Conservation (phyloP, 2,329 filamentous ascomycete species). For the Fusarium irregulare region DNA sequence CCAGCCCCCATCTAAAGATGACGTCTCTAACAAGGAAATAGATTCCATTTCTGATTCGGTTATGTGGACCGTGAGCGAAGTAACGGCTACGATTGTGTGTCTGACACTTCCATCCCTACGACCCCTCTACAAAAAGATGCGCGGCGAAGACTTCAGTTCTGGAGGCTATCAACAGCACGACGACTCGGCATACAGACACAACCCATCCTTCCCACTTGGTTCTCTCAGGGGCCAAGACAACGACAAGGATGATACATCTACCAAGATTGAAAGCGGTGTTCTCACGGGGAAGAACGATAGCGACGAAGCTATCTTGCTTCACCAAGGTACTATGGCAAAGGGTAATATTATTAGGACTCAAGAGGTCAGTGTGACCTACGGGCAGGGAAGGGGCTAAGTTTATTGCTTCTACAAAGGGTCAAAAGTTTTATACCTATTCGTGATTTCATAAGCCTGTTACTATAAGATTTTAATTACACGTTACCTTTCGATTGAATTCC, state of each 20-base stretch:
- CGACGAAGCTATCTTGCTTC: neutral
- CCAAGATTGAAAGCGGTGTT: neutral
- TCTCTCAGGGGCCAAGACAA: neutral
- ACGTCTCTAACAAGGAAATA: neutral
- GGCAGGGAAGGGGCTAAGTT: neutral
- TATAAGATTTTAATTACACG: neutral
- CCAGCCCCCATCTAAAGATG: rapidly evolving
- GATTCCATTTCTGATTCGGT: constrained; percentile 1
- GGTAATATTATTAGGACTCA: neutral
- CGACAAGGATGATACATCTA: neutral
- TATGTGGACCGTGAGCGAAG: constrained; percentile 6
- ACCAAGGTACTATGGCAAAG: neutral
- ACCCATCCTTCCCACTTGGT: neutral
- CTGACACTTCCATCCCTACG: neutral
- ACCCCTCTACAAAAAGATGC: constrained; percentile 1
- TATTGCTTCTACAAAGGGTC: neutral
- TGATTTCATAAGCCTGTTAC: neutral
- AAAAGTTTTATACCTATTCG: neutral
- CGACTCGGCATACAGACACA: neutral
- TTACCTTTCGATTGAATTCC: no score
- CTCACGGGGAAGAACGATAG: neutral
- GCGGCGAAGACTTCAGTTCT: neutral
- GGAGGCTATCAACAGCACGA: neutral
- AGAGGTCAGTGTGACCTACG: neutral
- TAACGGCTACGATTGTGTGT: constrained; percentile 7